Conservation (phyloP, 2,329 filamentous ascomycete species). For the Thelonectria discophora region DNA sequence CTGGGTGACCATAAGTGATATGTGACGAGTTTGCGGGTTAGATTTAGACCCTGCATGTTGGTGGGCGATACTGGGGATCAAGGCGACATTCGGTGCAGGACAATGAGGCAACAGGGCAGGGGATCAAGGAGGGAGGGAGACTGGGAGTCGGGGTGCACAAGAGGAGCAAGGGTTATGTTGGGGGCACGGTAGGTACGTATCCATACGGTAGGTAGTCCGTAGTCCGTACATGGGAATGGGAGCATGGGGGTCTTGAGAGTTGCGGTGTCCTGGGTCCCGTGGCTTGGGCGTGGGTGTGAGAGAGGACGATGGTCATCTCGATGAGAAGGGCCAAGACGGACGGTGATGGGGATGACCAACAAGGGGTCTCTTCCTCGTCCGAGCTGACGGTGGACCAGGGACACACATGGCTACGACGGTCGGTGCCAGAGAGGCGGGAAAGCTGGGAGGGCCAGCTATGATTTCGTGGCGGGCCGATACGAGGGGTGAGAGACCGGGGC, state of each 20-base stretch:
- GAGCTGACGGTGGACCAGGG: slow-evolving; percentile 5
- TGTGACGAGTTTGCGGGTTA: slow-evolving; percentile 24
- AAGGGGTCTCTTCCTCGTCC: no score
- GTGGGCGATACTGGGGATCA: not conserved
- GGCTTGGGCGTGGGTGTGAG: slow-evolving; percentile 8
- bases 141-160: not conserved
- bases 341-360: no score
- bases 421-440: slow-evolving; percentile 25
- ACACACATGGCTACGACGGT: slow-evolving; percentile 21
- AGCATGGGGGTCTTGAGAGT: slow-evolving; percentile 1
- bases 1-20: slow-evolving; percentile 28
- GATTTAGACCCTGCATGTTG: slow-evolving; percentile 27
- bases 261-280: slow-evolving; percentile 5
- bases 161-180: slow-evolving; percentile 5
- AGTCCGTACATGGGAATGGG: no score
- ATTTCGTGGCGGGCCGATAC: slow-evolving; percentile 7
- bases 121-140: no score
- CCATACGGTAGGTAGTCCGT: no score
- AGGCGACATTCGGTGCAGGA: no score
- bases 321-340: slow-evolving; percentile 11
- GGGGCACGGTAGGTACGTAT: no score
- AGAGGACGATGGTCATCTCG: slow-evolving; percentile 25
- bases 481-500: slow-evolving; percentile 13
- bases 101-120: no score
- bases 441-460: not conserved